Evolutionary conservation across 2,329 filamentous ascomycete genomes (phyloP), one percentile per base, ranked within the genome.

Genomic region (Fragosphaeria purpurea): DNA sequence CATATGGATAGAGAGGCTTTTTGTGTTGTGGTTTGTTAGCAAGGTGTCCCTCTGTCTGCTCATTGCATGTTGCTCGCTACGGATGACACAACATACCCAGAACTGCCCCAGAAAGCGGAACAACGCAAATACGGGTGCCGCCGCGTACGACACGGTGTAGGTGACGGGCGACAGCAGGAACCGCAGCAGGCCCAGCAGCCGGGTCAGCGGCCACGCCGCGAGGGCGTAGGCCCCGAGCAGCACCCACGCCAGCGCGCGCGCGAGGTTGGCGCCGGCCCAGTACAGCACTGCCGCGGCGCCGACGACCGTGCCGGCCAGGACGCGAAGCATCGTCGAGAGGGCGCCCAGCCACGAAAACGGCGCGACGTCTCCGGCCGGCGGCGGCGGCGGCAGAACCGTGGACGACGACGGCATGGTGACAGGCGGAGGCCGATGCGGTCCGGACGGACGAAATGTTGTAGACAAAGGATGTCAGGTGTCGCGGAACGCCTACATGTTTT

Each of bases 1-100:
- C 70, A 58, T 69, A 73, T 4, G 63, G 68, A 47, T 72, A 73
- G 4, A 73, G 49, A 4, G 70, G 67, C 69, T 72, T 33, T 33
- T 22, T 22, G 22, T 22, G 22, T 22, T 22, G 22, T 6, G 7
- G n/a, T n/a, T 2, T 33, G 50, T 56, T 50, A 55, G 56, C 38
- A 6, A 8, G 7, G n/a, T 6, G 12, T 22, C 3, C 22, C 22
- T 22, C 2, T 22, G 22, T 22, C 22, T 22, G 22, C 22, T 22
- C 22, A 22, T 22, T 22, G 11, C 32, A 30, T 57, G 43, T 34
- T 34, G 30, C 11, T 12, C 12, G 33, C 43, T 46, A 30, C 22
- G 37, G 34, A 11, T 2, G 39, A 13, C 8, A 8, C 1, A 42
- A 50, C 64, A 56, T 50, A 71, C 70, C 63, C 70, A 42, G 4